Evolutionary conservation across 2,329 filamentous ascomycete species (phyloP).

Genomic region (Claviceps purpurea): DNA sequence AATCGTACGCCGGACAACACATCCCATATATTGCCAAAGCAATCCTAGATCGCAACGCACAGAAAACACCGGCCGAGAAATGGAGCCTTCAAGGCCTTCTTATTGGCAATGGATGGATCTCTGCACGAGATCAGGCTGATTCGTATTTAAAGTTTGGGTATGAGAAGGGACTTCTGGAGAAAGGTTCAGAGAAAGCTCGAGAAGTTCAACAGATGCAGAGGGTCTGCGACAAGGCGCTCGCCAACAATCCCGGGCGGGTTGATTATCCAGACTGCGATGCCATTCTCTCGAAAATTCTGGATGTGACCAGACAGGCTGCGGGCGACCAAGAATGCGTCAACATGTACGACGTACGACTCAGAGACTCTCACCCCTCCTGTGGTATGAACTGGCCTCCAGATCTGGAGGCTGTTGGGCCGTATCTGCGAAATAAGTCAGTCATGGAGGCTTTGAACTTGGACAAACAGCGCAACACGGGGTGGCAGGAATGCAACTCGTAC

Average conservation of each 20-base stretch:
- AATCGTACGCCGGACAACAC: constrained; percentile 93
- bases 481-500: constrained; percentile 76
- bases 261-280: constrained; percentile 60
- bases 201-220: constrained; percentile 56
- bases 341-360: constrained; percentile 92
- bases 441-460: constrained; percentile 70
- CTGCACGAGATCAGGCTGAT: constrained; percentile 78
- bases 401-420: constrained; percentile 61
- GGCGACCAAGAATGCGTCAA: constrained; percentile 59
- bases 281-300: constrained; percentile 61
- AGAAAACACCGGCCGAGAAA: constrained; percentile 13
- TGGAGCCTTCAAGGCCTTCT: constrained; percentile 80
- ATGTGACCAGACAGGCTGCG: constrained; percentile 43
- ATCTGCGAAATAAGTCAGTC: constrained; percentile 74
- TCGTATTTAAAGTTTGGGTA: constrained; percentile 75
- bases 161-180: constrained; percentile 57
- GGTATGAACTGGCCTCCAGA: constrained; percentile 98
- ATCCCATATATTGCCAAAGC: constrained; percentile 94
- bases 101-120: constrained; percentile 97
- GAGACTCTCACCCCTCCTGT: constrained; percentile 67
- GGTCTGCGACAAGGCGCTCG: constrained; percentile 52
- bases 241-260: constrained; percentile 35
- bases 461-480: constrained; percentile 68
- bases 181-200: constrained; percentile 49
- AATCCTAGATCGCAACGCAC: constrained; percentile 76